Conservation (phyloP, 2,329 filamentous ascomycete genomes). For the Sporothrix inflata region DNA sequence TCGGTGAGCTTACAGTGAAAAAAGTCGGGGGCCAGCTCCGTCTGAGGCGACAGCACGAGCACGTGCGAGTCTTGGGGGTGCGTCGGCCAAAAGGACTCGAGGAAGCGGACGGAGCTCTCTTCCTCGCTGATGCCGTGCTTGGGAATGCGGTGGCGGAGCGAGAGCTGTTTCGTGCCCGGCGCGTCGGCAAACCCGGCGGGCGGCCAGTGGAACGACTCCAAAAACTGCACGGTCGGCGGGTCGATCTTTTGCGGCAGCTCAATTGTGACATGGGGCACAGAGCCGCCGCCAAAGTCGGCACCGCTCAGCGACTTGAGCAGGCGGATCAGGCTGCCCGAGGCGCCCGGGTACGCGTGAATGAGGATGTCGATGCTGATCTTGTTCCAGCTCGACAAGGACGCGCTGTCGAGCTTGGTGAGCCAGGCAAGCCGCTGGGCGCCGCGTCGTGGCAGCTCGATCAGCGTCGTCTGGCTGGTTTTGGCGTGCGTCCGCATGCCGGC, state of each 20-base stretch:
- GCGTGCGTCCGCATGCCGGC: constrained; percentile 61
- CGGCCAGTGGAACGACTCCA: constrained; percentile 71
- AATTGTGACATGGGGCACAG: constrained; percentile 75
- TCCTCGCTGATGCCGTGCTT: constrained; percentile 63
- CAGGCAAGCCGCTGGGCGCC: constrained; percentile 69
- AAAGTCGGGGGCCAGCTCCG: constrained; percentile 78
- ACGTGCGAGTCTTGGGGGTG: constrained; percentile 69
- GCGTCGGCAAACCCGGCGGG: constrained; percentile 47
- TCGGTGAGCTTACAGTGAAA: constrained; percentile 66
- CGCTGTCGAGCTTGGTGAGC: constrained; percentile 76
- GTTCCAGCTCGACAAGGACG: constrained; percentile 76
- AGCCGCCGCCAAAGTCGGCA: constrained; percentile 74
- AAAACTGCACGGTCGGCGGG: constrained; percentile 61
- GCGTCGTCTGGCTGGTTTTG: constrained; percentile 55
- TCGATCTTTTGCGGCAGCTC: constrained; percentile 78
- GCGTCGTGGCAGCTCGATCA: constrained; percentile 74
- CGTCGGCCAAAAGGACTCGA: constrained; percentile 86
- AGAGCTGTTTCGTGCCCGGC: constrained; percentile 59
- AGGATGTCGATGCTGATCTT: constrained; percentile 78
- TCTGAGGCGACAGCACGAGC: constrained; percentile 80
- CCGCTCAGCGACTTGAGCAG: constrained; percentile 74
- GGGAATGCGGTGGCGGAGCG: constrained; percentile 74
- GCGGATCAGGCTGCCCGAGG: constrained; percentile 74
- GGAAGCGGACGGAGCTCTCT: constrained; percentile 72
- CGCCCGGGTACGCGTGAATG: constrained; percentile 71